phyloP scores from a whole-genome alignment of 495 filamentous ascomycete species.

The Astrothelium subdiscretum region DNA sequence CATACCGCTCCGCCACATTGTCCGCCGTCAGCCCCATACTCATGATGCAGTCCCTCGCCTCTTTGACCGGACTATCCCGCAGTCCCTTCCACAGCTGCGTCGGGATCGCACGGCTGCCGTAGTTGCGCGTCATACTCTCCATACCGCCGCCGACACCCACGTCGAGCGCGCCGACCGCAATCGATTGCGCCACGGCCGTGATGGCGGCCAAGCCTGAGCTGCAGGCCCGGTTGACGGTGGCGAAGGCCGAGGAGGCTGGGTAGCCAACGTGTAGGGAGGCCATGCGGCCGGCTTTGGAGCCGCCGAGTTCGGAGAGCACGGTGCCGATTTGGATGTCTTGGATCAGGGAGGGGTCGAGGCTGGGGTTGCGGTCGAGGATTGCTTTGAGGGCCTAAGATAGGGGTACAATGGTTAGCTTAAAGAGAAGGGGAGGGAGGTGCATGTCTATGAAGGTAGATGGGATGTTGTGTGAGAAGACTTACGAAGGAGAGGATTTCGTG shows the following conservation, averaged over 20 bases:
- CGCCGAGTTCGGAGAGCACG: conserved; percentile 82
- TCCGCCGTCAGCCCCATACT: conserved; percentile 88
- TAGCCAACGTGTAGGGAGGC: conserved; percentile 72
- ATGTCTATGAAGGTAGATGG: neutral
- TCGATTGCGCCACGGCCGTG: conserved; percentile 56
- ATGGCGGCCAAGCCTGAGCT: conserved; percentile 65
- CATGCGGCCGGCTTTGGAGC: conserved; percentile 85
- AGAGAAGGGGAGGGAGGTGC: neutral
- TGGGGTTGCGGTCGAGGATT: conserved; percentile 63
- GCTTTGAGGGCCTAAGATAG: conserved; percentile 52
- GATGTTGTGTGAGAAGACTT: conserved; percentile 1
- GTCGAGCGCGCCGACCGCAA: conserved; percentile 57
- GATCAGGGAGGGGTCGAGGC: conserved; percentile 58
- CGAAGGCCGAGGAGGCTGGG: conserved; percentile 59
- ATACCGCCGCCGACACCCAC: conserved; percentile 82
- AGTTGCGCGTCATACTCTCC: conserved; percentile 91
- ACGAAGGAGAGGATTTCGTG: conserved; percentile 73
- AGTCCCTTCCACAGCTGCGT: conserved; percentile 67
- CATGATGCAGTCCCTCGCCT: conserved; percentile 81
- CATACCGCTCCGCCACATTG: conserved; percentile 73
- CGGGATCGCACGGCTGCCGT: conserved; percentile 71
- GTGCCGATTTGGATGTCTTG: conserved; percentile 78
- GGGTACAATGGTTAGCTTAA: neutral
- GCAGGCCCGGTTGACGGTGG: conserved; percentile 83
- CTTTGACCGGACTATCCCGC: conserved; percentile 48